Conservation (phyloP, 192 early-diverging fungal genomes). For the Linnemannia schmuckeri region DNA sequence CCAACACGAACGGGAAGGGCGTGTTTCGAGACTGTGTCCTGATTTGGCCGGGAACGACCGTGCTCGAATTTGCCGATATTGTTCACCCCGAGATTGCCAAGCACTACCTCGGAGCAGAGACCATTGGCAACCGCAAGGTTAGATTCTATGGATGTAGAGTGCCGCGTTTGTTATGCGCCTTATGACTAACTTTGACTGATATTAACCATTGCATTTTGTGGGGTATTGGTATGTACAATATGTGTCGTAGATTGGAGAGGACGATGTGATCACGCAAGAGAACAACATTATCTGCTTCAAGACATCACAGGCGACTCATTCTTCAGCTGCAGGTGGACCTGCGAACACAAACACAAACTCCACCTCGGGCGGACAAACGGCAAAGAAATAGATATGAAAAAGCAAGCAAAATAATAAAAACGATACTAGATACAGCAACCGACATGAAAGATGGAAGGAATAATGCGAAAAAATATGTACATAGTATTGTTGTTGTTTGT, state of each 20-base stretch:
- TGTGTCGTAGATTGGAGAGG: conserved; percentile 69
- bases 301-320: conserved; percentile 61
- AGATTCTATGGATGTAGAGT: neutral
- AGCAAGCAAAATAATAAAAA: conserved; percentile 25
- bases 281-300: conserved; percentile 79
- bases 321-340: conserved; percentile 13
- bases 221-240: neutral
- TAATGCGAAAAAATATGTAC: neutral
- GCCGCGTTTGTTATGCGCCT: neutral
- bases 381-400: neutral
- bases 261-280: conserved; percentile 66
- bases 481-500: neutral
- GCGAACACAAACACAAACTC: neutral
- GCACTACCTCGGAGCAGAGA: conserved; percentile 81
- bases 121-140: conserved; percentile 81
- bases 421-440: neutral
- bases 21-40: conserved; percentile 84
- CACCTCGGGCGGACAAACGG: neutral
- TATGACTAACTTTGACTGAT: neutral
- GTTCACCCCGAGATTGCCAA: conserved; percentile 77
- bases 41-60: conserved; percentile 78
- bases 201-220: too few species aligned
- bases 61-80: conserved; percentile 80
- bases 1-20: conserved; percentile 60
- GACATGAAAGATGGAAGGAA: neutral